Conservation (phyloP, 2,329 filamentous ascomycete genomes). For the Podosphaera leucotricha region DNA sequence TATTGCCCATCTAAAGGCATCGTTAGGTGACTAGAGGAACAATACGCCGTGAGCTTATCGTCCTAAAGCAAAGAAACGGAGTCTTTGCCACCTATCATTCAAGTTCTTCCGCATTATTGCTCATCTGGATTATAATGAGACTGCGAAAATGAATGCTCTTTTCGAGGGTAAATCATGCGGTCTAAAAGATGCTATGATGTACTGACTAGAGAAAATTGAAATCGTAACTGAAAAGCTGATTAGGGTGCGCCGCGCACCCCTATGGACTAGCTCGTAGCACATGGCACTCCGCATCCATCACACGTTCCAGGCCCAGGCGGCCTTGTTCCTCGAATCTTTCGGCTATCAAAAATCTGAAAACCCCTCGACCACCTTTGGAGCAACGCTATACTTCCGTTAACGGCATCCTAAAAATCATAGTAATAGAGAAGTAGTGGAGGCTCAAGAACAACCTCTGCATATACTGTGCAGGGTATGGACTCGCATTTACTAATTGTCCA, state of each 20-base stretch:
- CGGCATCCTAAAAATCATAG: neutral
- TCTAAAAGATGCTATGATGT: neutral
- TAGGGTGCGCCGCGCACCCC: neutral
- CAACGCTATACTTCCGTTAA: neutral
- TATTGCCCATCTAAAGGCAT: neutral
- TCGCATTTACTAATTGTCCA: neutral
- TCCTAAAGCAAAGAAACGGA: neutral
- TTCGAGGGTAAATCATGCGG: neutral
- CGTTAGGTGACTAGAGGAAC: neutral
- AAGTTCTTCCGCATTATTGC: neutral
- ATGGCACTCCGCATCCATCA: neutral
- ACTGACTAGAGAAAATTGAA: neutral
- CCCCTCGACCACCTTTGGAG: neutral
- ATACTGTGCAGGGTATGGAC: neutral
- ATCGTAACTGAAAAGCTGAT: neutral
- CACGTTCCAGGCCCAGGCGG: neutral
- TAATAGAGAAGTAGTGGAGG: neutral
- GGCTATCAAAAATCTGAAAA: neutral
- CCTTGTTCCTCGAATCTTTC: neutral
- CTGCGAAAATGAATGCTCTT: neutral
- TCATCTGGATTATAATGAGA: neutral
- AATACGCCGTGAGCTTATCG: neutral
- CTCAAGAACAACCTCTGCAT: neutral
- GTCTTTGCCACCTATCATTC: neutral
- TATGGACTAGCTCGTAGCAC: neutral